Percentiles rank a stretch among this genome's conserved stretches.
Conservation (phyloP, 1,284 basidiomycete genomes). For the Afroboletus lepidellus region DNA sequence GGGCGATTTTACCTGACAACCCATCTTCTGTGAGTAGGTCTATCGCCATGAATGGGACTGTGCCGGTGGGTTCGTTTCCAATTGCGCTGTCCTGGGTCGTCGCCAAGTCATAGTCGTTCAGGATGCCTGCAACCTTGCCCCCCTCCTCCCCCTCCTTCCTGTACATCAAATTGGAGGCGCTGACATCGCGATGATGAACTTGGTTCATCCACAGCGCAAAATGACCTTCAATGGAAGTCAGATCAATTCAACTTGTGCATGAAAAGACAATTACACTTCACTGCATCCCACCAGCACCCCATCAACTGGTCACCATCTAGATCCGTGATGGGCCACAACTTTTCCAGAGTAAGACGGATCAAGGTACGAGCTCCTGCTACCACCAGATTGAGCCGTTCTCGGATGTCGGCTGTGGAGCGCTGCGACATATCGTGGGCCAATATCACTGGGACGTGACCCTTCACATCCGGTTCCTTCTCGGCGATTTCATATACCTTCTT, state of each 20-base stretch:
- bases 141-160: neutral
- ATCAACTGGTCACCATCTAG: slow-evolving; percentile 7
- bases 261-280: slow-evolving; percentile 5
- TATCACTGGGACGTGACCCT: slow-evolving; percentile 19
- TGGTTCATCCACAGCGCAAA: slow-evolving; percentile 26
- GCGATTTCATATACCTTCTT: slow-evolving; percentile 10
- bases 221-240: slow-evolving; percentile 24
- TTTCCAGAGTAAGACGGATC: slow-evolving; percentile 12
- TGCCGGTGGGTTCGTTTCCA: neutral
- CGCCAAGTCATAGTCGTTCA: slow-evolving; percentile 36
- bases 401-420: neutral
- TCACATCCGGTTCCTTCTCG: slow-evolving; percentile 1
- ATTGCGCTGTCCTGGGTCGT: neutral
- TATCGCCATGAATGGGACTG: neutral
- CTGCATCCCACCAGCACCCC: slow-evolving; percentile 4
- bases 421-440: slow-evolving; percentile 7
- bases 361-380: neutral
- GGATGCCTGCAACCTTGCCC: slow-evolving; percentile 22
- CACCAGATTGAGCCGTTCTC: neutral
- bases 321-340: slow-evolving; percentile 8
- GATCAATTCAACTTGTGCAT: neutral
- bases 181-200: slow-evolving; percentile 33
- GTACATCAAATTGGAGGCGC: slow-evolving; percentile 33
- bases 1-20: neutral
- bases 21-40: neutral